Conservation (phyloP, 352 stramenopile species). For the Thraustochytrium sp. region DNA sequence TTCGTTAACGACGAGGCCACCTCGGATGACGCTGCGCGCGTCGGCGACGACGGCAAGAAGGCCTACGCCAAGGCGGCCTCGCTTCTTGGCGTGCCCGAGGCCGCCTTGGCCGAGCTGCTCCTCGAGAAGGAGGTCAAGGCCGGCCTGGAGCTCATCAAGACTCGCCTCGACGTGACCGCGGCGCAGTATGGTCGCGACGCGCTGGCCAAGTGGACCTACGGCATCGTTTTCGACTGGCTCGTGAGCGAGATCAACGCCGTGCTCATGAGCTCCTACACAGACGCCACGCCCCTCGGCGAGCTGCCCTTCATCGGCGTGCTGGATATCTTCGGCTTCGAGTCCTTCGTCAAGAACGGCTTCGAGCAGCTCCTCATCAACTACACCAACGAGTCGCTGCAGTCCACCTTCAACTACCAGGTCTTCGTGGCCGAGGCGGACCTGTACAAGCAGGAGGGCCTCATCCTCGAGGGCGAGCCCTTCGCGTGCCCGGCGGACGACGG, state of each 20-base stretch:
- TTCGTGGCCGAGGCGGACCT: constrained; percentile 77
- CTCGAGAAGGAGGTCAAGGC: constrained; percentile 36
- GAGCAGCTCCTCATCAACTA: constrained; percentile 82
- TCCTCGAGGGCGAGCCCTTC: constrained; percentile 12
- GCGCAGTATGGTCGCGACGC: constrained; percentile 77
- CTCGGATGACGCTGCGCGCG: not conserved
- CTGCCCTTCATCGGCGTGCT: constrained; percentile 80
- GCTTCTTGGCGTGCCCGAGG: constrained; percentile 19
- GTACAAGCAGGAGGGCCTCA: constrained; percentile 63
- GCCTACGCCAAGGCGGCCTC: not conserved
- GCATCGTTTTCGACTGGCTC: constrained; percentile 42
- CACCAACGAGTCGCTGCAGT: constrained; percentile 75
- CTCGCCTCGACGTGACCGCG: constrained; percentile 8
- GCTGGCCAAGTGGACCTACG: constrained; percentile 67
- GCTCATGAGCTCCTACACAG: constrained; percentile 69
- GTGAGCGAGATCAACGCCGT: constrained; percentile 63
- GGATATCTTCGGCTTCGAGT: constrained; percentile 97
- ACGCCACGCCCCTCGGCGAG: constrained; percentile 48
- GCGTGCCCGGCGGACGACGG: constrained; percentile 13
- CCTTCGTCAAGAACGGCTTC: constrained; percentile 85
- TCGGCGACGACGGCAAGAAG: not conserved
- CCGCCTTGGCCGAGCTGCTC: not conserved
- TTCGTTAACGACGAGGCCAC: constrained; percentile 20
- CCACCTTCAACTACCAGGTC: constrained; percentile 79
- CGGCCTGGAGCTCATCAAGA: constrained; percentile 33